These are phyloP conservation scores for Laburnicola sp. DNA, from an alignment of 2,329 filamentous ascomycete genomes.

Conservation along the genomic window DNA sequence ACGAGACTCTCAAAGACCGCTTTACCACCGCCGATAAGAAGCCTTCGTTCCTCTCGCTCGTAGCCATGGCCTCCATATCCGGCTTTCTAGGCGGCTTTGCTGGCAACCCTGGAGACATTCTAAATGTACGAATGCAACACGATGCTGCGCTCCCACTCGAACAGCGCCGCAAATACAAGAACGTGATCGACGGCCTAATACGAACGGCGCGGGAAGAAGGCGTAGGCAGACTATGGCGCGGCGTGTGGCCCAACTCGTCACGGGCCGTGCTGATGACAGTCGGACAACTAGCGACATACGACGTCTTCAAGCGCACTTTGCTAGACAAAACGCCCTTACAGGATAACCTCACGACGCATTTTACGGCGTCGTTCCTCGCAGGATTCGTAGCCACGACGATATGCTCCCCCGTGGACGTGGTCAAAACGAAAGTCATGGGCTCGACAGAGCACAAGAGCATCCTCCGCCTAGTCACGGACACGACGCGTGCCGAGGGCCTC, in stretches of 20 bases:
- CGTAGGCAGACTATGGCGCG: slow-evolving; percentile 73
- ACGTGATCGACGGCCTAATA: slow-evolving; percentile 83
- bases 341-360: slow-evolving; percentile 75
- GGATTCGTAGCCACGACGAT: slow-evolving; percentile 83
- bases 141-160: slow-evolving; percentile 74
- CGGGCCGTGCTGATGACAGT: slow-evolving; percentile 88
- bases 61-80: slow-evolving; percentile 79
- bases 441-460: slow-evolving; percentile 60
- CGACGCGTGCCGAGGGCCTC: slow-evolving; percentile 71
- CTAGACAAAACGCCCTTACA: slow-evolving; percentile 66
- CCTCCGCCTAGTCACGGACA: slow-evolving; percentile 63
- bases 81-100: slow-evolving; percentile 87
- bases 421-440: slow-evolving; percentile 88
- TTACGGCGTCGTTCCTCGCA: slow-evolving; percentile 74
- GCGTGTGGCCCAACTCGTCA: slow-evolving; percentile 79
- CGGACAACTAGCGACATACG: slow-evolving; percentile 80
- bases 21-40: slow-evolving; percentile 56
- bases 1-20: slow-evolving; percentile 84
- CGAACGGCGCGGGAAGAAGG: slow-evolving; percentile 91
- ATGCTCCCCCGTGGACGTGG: slow-evolving; percentile 82
- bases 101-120: slow-evolving; percentile 92
- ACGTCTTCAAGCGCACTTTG: slow-evolving; percentile 74
- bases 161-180: slow-evolving; percentile 82
- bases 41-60: slow-evolving; percentile 74
- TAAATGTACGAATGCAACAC: slow-evolving; percentile 99